These are phyloP conservation scores for Starmerella powellii DNA, from an alignment of 805 yeast genomes.

Conservation along the genomic window DNA sequence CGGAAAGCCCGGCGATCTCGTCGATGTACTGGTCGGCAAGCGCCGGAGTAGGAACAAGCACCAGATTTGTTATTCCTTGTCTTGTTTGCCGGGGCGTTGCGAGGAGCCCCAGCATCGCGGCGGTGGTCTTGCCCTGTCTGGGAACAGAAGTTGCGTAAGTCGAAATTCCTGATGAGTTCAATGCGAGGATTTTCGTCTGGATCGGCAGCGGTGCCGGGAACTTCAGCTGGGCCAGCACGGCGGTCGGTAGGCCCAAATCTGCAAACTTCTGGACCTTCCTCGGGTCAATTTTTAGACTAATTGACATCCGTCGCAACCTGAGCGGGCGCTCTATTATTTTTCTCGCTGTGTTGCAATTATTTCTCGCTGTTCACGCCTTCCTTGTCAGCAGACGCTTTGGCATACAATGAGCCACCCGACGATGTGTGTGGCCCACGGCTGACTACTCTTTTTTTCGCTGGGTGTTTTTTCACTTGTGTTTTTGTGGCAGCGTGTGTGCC, in stretches of 20 bases:
- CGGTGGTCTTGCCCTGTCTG: constrained; percentile 30
- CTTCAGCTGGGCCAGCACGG: constrained; percentile 8
- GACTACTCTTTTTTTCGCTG: too few relatives aligned
- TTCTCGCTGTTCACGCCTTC: too few relatives aligned
- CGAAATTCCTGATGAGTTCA: constrained; percentile 25
- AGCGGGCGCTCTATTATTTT: not conserved
- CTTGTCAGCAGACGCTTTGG: too few relatives aligned
- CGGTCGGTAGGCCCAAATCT: constrained; percentile 18
- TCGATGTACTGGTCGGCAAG: constrained; percentile 28
- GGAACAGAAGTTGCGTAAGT: constrained; percentile 25
- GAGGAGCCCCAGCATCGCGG: constrained; percentile 24
- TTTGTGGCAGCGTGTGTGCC: too few relatives aligned
- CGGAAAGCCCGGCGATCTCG: constrained; percentile 3
- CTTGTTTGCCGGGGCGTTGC: constrained; percentile 3
- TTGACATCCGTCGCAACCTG: constrained; percentile 1
- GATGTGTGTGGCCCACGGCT: too few relatives aligned
- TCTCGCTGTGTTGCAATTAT: too few relatives aligned
- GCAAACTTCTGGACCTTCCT: constrained; percentile 17
- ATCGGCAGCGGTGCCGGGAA: constrained; percentile 21
- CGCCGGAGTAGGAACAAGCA: constrained; percentile 29
- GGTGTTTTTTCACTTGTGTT: too few relatives aligned
- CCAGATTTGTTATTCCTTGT: constrained; percentile 21
- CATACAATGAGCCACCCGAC: too few relatives aligned
- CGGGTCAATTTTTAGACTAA: constrained; percentile 22
- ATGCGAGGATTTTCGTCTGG: constrained; percentile 26